Evolutionary conservation across 371 early-diverging fungal species (phyloP).

Genomic region (Batkoa obscura): DNA sequence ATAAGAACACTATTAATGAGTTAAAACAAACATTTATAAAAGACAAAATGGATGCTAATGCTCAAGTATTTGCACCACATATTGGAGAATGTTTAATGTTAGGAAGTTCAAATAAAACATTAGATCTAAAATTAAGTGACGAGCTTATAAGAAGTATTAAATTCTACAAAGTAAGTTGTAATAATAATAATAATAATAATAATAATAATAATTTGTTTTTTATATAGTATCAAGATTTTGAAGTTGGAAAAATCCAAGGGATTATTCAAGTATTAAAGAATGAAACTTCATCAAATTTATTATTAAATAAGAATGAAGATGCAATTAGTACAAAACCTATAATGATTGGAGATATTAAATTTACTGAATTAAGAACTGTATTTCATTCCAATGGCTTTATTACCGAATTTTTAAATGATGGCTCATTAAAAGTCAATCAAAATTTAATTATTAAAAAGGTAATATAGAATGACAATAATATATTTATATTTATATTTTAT

Average conservation of each 20-base stretch:
- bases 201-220: no score
- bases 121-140: background rate
- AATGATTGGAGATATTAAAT: background rate
- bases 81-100: background rate
- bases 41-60: no score
- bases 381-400: background rate
- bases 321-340: background rate
- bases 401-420: background rate
- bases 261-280: background rate
- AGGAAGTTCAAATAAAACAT: background rate
- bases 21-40: no score
- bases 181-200: no score
- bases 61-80: background rate
- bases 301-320: no score
- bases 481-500: background rate
- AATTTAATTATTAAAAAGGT: background rate
- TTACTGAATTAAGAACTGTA: background rate
- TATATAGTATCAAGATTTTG: background rate
- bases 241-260: background rate
- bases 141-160: background rate
- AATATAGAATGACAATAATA: background rate
- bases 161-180: background rate
- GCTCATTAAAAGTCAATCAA: background rate
- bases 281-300: no score
- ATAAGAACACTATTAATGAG: no score